Percentiles rank a stretch among this genome's conserved stretches.
phyloP scores from a whole-genome alignment of 2,329 filamentous ascomycete species.

The Penicillium sp. region DNA sequence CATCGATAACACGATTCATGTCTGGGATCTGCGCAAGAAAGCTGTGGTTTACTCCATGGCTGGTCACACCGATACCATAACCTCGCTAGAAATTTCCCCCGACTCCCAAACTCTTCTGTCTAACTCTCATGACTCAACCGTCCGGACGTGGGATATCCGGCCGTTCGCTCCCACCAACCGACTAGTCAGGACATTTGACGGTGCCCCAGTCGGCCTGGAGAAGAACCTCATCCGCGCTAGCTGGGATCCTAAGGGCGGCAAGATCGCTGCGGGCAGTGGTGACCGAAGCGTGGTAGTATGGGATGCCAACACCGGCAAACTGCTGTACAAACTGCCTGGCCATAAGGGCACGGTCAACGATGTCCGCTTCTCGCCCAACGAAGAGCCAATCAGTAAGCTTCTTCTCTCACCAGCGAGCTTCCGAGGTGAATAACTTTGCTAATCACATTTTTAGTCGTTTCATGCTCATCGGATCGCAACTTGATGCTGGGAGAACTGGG shows the following conservation, averaged over 20 bases:
- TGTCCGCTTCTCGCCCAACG: conserved; percentile 81
- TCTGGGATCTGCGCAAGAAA: conserved; percentile 96
- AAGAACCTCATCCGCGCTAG: conserved; percentile 89
- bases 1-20: conserved; percentile 96
- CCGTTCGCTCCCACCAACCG: conserved; percentile 90
- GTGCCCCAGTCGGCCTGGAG: conserved; percentile 82
- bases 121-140: conserved; percentile 91
- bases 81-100: conserved; percentile 86
- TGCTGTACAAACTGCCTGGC: conserved; percentile 91
- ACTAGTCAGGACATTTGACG: conserved; percentile 84
- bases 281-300: conserved; percentile 91
- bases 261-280: conserved; percentile 83
- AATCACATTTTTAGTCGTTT: conserved; percentile 64
- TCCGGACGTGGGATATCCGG: conserved; percentile 92
- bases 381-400: conserved; percentile 82
- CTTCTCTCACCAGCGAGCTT: not conserved
- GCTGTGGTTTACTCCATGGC: conserved; percentile 81
- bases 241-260: conserved; percentile 85
- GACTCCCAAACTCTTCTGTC: conserved; percentile 89
- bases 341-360: conserved; percentile 96
- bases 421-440: conserved; percentile 10
- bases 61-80: conserved; percentile 90
- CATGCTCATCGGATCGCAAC: conserved; percentile 84
- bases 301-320: conserved; percentile 84
- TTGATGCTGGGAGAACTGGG: conserved; percentile 80